phyloP scores from a whole-genome alignment of 139 green algal genomes.

The Raphidocelis subcapitata region DNA sequence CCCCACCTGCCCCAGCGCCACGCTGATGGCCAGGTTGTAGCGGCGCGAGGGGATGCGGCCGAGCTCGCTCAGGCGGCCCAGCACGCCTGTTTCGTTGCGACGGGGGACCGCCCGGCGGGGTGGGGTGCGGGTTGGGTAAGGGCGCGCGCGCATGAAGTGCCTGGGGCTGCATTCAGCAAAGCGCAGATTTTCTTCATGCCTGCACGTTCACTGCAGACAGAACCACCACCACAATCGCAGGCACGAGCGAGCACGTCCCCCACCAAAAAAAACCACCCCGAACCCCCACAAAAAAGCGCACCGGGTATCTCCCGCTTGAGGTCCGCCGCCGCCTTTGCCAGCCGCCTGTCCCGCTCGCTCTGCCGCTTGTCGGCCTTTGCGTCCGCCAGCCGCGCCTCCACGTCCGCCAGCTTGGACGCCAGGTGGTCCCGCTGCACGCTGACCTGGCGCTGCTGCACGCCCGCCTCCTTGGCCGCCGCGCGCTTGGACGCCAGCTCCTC shows the following conservation, averaged over 20 bases:
- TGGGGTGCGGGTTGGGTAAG: too few relatives aligned
- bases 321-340: slow-evolving; percentile 55
- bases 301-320: slow-evolving; percentile 71
- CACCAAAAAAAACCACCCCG: too few relatives aligned
- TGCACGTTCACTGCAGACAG: too few relatives aligned
- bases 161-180: too few relatives aligned
- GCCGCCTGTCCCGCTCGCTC: slow-evolving; percentile 57
- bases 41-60: slow-evolving; percentile 66
- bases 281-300: slow-evolving; percentile 3
- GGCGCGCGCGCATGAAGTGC: too few relatives aligned
- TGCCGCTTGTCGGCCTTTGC: slow-evolving; percentile 67
- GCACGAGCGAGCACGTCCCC: too few relatives aligned
- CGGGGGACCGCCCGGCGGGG: background rate
- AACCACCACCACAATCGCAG: too few relatives aligned
- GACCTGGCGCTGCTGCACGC: slow-evolving; percentile 31
- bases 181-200: too few relatives aligned
- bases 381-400: slow-evolving; percentile 69
- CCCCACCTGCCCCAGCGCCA: slow-evolving; percentile 57
- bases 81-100: slow-evolving; percentile 65
- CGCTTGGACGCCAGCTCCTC: slow-evolving; percentile 25
- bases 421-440: slow-evolving; percentile 46
- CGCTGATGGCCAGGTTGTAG: slow-evolving; percentile 87
- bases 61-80: slow-evolving; percentile 83
- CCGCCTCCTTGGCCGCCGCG: slow-evolving; percentile 22
- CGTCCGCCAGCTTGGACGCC: slow-evolving; percentile 53